Conservation (phyloP, 228 moss, liverwort and hornwort genomes). For the Sphagnum fallax region DNA sequence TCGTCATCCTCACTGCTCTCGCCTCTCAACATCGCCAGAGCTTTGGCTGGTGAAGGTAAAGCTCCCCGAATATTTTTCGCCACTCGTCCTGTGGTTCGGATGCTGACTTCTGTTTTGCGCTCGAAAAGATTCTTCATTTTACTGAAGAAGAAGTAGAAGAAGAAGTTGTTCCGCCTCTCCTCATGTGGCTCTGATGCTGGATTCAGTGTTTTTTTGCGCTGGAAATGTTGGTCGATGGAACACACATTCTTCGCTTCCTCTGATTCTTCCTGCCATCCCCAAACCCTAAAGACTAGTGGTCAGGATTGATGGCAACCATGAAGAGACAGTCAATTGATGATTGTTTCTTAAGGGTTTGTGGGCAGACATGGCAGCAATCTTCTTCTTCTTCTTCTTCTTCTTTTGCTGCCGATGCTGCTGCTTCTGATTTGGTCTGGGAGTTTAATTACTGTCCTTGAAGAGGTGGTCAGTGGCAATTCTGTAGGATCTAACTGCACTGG, state of each 20-base stretch:
- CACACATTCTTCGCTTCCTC: neutral
- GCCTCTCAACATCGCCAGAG: slow-evolving; percentile 31
- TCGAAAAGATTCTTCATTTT: neutral
- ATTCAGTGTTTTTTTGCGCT: neutral
- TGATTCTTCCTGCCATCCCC: no score
- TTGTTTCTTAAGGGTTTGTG: no score
- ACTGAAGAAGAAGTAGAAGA: neutral
- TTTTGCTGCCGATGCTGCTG: no score
- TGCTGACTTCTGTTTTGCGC: neutral
- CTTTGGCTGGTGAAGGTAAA: slow-evolving; percentile 41
- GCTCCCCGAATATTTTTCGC: neutral
- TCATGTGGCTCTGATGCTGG: neutral
- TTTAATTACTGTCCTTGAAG: no score
- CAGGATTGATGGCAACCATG: no score
- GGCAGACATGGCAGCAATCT: no score
- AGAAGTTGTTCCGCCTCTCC: neutral
- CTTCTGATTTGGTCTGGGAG: no score
- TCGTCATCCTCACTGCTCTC: slow-evolving; percentile 34
- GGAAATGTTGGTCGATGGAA: neutral
- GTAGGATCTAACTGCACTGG: neutral
- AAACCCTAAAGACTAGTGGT: no score
- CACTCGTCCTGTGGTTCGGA: neutral
- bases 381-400: no score
- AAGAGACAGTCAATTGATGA: no score
- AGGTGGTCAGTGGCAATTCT: no score